Conservation (phyloP, 2,329 filamentous ascomycete genomes). For the Exophiala viscosa region DNA sequence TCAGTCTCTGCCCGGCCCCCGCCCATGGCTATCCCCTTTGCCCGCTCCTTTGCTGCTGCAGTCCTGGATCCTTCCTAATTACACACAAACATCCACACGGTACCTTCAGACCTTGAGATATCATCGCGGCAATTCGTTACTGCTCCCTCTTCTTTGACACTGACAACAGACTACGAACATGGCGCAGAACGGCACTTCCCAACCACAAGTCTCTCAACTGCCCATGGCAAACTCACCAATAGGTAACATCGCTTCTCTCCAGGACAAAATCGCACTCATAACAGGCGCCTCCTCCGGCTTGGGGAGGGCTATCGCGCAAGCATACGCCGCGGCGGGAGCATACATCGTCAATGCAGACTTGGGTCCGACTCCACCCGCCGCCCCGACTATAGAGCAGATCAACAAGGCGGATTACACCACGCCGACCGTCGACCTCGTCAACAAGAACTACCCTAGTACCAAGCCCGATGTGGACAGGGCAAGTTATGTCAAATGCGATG, state of each 20-base stretch:
- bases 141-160: too few species aligned
- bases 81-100: too few species aligned
- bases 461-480: neutral
- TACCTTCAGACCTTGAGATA: too few species aligned
- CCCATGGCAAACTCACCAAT: neutral
- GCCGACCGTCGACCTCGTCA: slow-evolving; percentile 26
- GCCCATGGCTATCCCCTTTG: too few species aligned
- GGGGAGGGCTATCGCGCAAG: slow-evolving; percentile 46
- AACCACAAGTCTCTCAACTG: too few species aligned
- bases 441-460: slow-evolving; percentile 14
- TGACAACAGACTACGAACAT: too few species aligned
- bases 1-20: too few species aligned
- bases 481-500: slow-evolving; percentile 20
- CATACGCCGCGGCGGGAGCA: slow-evolving; percentile 41
- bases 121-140: too few species aligned
- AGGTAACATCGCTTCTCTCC: slow-evolving; percentile 18
- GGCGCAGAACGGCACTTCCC: too few species aligned
- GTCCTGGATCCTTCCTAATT: too few species aligned
- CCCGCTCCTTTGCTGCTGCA: too few species aligned
- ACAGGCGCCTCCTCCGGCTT: slow-evolving; percentile 48
- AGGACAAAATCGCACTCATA: slow-evolving; percentile 40
- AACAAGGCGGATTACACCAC: slow-evolving; percentile 21
- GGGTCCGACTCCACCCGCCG: slow-evolving; percentile 19
- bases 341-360: slow-evolving; percentile 44
- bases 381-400: slow-evolving; percentile 21